These are phyloP conservation scores for Suillus ampliporus DNA, from an alignment of 768 basidiomycete genomes.

Conservation along the genomic window DNA sequence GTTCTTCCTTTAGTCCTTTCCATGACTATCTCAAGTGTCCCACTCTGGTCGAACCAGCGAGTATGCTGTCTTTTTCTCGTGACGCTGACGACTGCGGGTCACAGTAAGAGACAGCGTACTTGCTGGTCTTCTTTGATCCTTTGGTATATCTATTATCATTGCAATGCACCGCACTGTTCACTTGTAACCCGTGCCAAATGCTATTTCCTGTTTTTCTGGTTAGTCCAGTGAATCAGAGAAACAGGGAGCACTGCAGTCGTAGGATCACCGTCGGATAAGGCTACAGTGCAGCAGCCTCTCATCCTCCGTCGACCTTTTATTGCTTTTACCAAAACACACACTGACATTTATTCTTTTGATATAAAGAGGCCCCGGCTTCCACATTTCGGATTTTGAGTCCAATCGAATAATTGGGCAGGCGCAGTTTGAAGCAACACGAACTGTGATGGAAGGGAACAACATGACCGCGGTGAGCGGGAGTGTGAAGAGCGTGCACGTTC, in stretches of 20 bases:
- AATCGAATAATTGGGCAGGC: conserved; percentile 72
- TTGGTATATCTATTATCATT: not conserved
- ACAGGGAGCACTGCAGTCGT: not conserved
- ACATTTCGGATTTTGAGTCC: conserved; percentile 74
- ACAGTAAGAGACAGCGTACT: not conserved
- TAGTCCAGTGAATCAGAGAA: not conserved
- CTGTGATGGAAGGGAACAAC: conserved; percentile 56
- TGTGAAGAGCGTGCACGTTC: conserved; percentile 73
- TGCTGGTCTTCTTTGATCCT: not conserved
- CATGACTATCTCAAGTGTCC: not conserved
- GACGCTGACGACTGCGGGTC: no score
- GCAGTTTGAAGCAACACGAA: conserved; percentile 73
- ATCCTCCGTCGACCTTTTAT: conserved; percentile 1
- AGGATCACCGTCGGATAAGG: not conserved
- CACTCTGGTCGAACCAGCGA: not conserved
- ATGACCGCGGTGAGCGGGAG: conserved; percentile 58
- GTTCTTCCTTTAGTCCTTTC: conserved; percentile 16
- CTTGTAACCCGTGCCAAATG: not conserved
- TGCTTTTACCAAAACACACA: not conserved
- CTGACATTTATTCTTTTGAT: conserved; percentile 5
- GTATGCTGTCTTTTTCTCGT: no score
- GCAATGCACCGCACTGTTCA: not conserved
- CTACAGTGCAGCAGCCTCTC: not conserved
- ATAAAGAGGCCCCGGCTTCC: conserved; percentile 75
- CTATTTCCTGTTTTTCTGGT: not conserved